phyloP scores from a whole-genome alignment of 148 eudicot species.

The Rhododendron mucronatum region DNA sequence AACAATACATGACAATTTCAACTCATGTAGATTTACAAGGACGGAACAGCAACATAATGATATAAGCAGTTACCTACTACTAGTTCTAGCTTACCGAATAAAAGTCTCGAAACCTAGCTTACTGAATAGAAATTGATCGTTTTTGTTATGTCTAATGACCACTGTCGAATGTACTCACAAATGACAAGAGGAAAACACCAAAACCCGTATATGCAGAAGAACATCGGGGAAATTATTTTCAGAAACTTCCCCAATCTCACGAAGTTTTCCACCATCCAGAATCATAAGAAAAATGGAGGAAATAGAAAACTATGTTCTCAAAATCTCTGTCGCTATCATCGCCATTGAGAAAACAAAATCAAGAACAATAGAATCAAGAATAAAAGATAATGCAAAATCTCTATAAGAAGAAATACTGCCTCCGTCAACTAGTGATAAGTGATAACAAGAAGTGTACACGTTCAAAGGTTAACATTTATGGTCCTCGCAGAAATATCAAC shows the following conservation, averaged over 20 bases:
- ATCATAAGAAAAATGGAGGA: background rate
- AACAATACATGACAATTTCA: background rate
- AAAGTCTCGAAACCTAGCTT: background rate
- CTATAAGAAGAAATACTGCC: background rate
- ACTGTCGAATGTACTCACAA: background rate
- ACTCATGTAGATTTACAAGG: background rate
- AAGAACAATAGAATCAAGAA: background rate
- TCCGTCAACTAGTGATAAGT: background rate
- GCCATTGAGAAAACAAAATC: background rate
- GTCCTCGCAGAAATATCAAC: background rate
- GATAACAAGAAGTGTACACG: background rate
- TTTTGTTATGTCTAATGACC: background rate
- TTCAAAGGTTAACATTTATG: background rate
- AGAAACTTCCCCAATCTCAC: background rate
- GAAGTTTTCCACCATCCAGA: background rate
- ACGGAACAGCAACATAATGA: background rate
- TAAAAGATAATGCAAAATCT: background rate
- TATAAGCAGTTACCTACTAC: background rate
- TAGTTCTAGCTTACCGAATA: background rate
- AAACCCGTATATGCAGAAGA: background rate
- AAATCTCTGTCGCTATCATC: background rate
- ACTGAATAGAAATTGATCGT: background rate
- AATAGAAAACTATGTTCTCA: background rate
- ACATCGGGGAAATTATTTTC: background rate
- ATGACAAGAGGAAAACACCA: background rate